phyloP scores from a whole-genome alignment of 2,329 filamentous ascomycete genomes.

The Trichophyton mentagrophytes region DNA sequence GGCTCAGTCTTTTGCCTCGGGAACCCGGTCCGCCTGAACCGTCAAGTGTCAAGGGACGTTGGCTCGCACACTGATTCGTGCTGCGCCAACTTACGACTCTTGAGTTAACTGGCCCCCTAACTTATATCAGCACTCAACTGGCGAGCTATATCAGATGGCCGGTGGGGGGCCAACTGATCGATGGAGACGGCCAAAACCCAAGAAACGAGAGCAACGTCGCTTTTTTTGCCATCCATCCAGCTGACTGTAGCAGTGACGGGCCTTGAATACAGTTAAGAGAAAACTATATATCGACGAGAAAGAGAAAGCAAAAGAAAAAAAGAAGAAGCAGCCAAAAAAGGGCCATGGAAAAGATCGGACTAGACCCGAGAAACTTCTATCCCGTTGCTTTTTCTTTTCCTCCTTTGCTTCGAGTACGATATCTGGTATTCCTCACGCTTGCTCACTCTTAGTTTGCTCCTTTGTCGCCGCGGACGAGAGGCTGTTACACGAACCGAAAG shows the following conservation, averaged over 20 bases:
- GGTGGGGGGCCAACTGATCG: constrained; percentile 1
- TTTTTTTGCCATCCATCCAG: constrained; percentile 1
- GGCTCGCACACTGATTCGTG: background rate
- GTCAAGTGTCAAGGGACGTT: background rate
- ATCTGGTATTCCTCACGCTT: background rate
- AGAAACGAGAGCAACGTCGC: background rate
- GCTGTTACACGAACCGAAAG: background rate
- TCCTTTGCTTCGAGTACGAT: background rate
- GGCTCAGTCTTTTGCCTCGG: background rate
- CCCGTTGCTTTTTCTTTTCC: background rate
- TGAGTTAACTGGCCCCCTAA: too few species aligned
- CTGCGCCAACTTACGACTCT: too few species aligned
- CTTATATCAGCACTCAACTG: too few species aligned
- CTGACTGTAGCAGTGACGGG: background rate
- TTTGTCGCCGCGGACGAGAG: background rate
- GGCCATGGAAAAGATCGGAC: background rate
- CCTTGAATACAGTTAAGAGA: too few species aligned
- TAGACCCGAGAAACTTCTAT: background rate
- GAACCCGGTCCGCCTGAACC: background rate
- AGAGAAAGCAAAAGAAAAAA: background rate
- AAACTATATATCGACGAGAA: background rate
- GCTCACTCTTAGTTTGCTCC: background rate
- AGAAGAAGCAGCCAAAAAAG: too few species aligned
- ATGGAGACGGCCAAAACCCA: background rate
- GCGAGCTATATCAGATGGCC: background rate